Conservation (phyloP, 176 grass and related monocot species). For the Juncus inflexus region DNA sequence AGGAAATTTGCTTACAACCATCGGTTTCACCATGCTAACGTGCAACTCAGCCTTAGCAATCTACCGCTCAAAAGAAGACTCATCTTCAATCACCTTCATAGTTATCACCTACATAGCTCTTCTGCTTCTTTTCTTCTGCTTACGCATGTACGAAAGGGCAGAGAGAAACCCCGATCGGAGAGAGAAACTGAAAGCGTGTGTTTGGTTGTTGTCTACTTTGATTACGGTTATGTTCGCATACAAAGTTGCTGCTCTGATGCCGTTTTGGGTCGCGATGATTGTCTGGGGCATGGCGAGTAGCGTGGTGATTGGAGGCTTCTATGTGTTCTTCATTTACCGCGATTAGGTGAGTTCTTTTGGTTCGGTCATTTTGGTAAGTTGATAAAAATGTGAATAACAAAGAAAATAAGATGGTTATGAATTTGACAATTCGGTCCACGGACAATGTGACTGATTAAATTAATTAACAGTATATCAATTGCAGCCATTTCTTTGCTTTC, state of each 20-base stretch:
- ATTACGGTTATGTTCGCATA: slow-evolving; percentile 22
- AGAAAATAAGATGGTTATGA: no score
- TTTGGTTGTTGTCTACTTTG: background rate
- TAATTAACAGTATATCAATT: no score
- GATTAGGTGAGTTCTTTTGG: background rate
- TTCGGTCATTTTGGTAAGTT: no score
- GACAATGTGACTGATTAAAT: no score
- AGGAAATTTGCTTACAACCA: slow-evolving; percentile 2
- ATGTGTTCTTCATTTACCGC: slow-evolving; percentile 16
- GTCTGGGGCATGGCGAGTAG: slow-evolving; percentile 12
- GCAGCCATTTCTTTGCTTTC: no score
- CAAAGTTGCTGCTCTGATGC: slow-evolving; percentile 16
- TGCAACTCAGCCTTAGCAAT: slow-evolving; percentile 1
- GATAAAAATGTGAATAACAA: no score
- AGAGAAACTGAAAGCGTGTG: slow-evolving; percentile 4
- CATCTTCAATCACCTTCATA: slow-evolving; percentile 5
- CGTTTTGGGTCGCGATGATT: background rate
- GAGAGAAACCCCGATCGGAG: background rate
- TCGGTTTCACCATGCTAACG: slow-evolving; percentile 8
- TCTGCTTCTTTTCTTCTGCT: slow-evolving; percentile 17
- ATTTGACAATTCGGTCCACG: no score
- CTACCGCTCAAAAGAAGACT: slow-evolving; percentile 11
- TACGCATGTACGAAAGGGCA: slow-evolving; percentile 12
- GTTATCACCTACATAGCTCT: slow-evolving; percentile 3
- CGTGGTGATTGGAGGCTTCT: slow-evolving; percentile 19